phyloP scores from a whole-genome alignment of 192 early-diverging fungal genomes.

The Linderina pennispora region DNA sequence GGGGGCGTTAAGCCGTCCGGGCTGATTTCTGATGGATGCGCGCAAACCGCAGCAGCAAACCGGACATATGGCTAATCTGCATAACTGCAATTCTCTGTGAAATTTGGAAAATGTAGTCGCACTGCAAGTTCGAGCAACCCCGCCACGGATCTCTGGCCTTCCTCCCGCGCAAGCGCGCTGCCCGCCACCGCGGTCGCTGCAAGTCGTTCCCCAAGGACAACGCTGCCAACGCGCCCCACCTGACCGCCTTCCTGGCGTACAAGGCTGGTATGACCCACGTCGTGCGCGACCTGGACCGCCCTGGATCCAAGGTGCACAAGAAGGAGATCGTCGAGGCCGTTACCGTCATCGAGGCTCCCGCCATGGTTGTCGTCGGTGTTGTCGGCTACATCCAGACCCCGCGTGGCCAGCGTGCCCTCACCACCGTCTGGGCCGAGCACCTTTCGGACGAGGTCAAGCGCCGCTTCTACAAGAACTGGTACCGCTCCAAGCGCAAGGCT shows the following conservation, averaged over 20 bases:
- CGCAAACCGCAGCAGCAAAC: no score
- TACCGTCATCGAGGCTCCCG: conserved; percentile 96
- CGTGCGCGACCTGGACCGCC: conserved; percentile 98
- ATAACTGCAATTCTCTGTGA: no score
- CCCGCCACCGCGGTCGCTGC: conserved; percentile 88
- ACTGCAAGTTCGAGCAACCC: conserved; percentile 97
- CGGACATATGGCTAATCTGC: no score
- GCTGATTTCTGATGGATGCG: no score
- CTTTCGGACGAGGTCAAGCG: conserved; percentile 95
- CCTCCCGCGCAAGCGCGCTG: conserved; percentile 75
- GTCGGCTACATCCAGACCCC: conserved; percentile 99
- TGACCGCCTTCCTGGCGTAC: conserved; percentile 99
- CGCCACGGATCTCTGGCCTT: conserved; percentile 79
- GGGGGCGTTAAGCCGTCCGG: no score
- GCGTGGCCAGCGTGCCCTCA: conserved; percentile 93
- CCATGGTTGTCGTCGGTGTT: conserved; percentile 96
- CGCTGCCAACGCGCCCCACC: conserved; percentile 86
- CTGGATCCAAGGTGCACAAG: conserved; percentile 99
- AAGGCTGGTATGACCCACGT: conserved; percentile 99
- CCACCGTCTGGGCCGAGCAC: conserved; percentile 99
- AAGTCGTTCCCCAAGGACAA: conserved; percentile 99
- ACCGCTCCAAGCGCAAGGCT: conserved; percentile 99
- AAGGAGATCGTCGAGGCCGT: conserved; percentile 99
- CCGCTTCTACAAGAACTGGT: conserved; percentile 99
- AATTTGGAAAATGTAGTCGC: conserved; percentile 54